Evolutionary conservation across 176 grass and related monocot genomes (phyloP), one percentile per base, ranked within the genome.

Genomic region (Bonia amplexicaulis): DNA sequence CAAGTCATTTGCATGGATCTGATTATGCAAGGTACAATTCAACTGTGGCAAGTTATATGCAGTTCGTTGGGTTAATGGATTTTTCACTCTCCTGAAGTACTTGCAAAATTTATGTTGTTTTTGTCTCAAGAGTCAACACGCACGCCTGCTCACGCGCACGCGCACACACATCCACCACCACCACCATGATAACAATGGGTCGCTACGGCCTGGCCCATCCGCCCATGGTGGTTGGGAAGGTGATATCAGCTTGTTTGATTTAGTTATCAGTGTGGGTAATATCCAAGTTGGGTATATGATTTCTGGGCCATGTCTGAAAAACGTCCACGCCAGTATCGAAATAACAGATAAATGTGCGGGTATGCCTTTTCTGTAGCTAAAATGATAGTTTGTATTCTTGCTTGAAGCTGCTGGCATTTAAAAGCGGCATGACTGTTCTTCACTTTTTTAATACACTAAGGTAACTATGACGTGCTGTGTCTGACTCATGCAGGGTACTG

Each of bases 1-100:
- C 96, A 71, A 98, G 83, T 77, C 91, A 98, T 94, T 94, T 98
- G 86, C 93, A 78, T 81, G 96, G 96, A 82, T 93, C 96, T 89
- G 96, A 98, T 69, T 98, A 98, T 91, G 87, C 93, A 71, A 98
- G 96, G 96, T 98, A 84, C 39, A n/a, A 47, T 29, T 84, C 40
- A 85, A 55, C 19, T 46, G 33, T 55, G n/a, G 19, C 39, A 76
- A 35, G 11, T 49, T 81, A 81, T 37, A 27, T 81, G 41, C 9
- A 17, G 49, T 20, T 80, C 55, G 39, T 20, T 63, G 60, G 13
- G 23, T 63, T 41, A 15, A 66, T 81, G 25, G 7, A 3, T 60
- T 55, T 67, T 60, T 65, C 16, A 44, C 45, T 26, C 60, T 58
- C 15, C 70, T 58, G 23, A 73, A 79, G 19, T 81, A 63, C 44